Evolutionary conservation across 2,329 filamentous ascomycete genomes (phyloP), one percentile per base, ranked within the genome.

Genomic region (Scedosporium dehoogii): DNA sequence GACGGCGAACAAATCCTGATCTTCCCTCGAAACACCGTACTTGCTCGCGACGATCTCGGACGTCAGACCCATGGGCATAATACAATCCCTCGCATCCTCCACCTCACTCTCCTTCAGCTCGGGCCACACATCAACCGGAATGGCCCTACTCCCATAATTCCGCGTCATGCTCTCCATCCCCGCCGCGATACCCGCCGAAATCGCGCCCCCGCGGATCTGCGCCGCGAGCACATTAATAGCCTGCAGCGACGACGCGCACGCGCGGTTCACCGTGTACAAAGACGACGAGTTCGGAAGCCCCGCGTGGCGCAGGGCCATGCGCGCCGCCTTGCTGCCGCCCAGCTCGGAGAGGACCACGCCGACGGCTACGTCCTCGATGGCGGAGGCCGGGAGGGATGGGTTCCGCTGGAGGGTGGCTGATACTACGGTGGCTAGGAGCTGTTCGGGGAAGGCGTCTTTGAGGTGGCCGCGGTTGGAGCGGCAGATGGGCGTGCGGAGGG

Each of bases 151-250:
- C 60, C 87, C 92, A 75, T 97, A 97, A 76, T 96, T 96, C 67
- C 88, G 79, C 66, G 91, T 96, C 92, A 97, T 97, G 76, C 89
- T 93, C 82, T 97, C 92, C 90, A 96, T 96, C 33, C 92, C 92
- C 1, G 90, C 92, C 9, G 87, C 92, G 65, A 97, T 85, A 64
- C 91, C 92, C 0, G 82, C 79, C 65, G 86, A 83, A 60, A 93
- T 88, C 68, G 84, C 82, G 1, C 89, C 91, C 0, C 83, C 80
- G n/a, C 85, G 82, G 68, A 97, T 94, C 65, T 87, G 81, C 63
- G 88, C 85, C 4, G 90, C 89, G 3, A 96, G 80, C 14, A 80
- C 77, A 1, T 91, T 88, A 59, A 97, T 88, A 27, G 89, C 87
- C 68, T 90, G 87, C 59, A 97, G 80, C 2, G 88, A 88, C 6